A percentile compares a stretch with the other conserved stretches of the same genome.
Evolutionary conservation across 805 yeast genomes (phyloP).

Genomic region (Wickerhamomyces bisporus): DNA sequence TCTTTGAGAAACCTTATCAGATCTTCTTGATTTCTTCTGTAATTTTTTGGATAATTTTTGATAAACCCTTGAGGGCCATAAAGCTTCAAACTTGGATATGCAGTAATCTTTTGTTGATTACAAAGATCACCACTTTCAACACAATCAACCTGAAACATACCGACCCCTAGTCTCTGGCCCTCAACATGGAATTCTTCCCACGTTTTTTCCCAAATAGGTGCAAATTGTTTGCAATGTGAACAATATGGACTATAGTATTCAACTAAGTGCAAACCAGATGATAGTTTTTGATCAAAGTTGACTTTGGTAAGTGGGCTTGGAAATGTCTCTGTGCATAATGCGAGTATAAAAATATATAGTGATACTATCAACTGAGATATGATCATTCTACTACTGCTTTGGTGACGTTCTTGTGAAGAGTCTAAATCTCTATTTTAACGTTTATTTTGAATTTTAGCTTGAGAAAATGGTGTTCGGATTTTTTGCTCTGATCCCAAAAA

Average conservation of each 20-base stretch:
- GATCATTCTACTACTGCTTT: no score
- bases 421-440: no score
- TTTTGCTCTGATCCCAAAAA: no score
- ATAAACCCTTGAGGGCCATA: conserved; percentile 54
- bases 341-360: no score
- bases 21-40: conserved; percentile 42
- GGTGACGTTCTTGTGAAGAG: no score
- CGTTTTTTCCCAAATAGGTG: conserved; percentile 78
- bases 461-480: no score
- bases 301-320: conserved; percentile 49
- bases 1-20: conserved; percentile 50
- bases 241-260: conserved; percentile 93
- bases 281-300: conserved; percentile 45
- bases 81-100: conserved; percentile 69
- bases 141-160: conserved; percentile 80
- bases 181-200: conserved; percentile 45
- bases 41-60: conserved; percentile 43
- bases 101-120: conserved; percentile 50
- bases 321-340: conserved; percentile 9
- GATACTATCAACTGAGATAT: no score
- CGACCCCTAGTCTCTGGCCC: conserved; percentile 38
- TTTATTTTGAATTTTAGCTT: no score
- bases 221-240: conserved; percentile 69
- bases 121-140: conserved; percentile 85
- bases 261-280: conserved; percentile 60